Evolutionary conservation across 1,284 basidiomycete genomes (phyloP), one percentile per base, ranked within the genome.

Genomic region (Ustilago sp.): DNA sequence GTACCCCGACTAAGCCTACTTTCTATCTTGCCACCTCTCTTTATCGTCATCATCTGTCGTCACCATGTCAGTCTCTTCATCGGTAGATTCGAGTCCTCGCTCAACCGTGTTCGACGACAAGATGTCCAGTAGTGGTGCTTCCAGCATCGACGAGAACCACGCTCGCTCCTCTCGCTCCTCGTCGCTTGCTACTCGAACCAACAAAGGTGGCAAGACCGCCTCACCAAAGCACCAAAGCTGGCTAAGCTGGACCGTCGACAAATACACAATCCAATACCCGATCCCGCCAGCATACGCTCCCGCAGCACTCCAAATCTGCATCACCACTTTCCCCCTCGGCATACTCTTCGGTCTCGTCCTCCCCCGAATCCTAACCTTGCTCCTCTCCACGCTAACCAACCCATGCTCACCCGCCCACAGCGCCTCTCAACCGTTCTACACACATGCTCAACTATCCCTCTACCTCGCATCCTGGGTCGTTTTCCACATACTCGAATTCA

Each of bases 401-500:
- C 35, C 28, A 28, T 38, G 31, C 1, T 19, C 32, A 35, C n/a
- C 23, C 28, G 8, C 11, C 12, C 9, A 31, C 19, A 52, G 43
- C 28, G 13, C 8, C 9, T 12, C 23, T 7, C 19, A 35, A 3
- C 3, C 41, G 6, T 76, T 67, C 67, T 76, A 51, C 17, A 23
- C n/a, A 1, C 34, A 41, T 6, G 69, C 73, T 0, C 73, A 73
- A 48, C 62, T 85, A 8, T 48, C 68, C 32, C 34, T 79, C 47
- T 85, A 84, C 65, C 80, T 85, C 12, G 23, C 65, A 2, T 54
- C 60, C 4, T 84, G 79, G 82, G 53, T 61, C 17, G 17, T 89
- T 39, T 99, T 99, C 85, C 97, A 99, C 84, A 92, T 95, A 90
- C 91, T 90, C 43, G 97, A 99, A 86, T 99, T 96, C 85, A 92